phyloP scores from a whole-genome alignment of 345 rosid genomes.

The Noccaea caerulescens region DNA sequence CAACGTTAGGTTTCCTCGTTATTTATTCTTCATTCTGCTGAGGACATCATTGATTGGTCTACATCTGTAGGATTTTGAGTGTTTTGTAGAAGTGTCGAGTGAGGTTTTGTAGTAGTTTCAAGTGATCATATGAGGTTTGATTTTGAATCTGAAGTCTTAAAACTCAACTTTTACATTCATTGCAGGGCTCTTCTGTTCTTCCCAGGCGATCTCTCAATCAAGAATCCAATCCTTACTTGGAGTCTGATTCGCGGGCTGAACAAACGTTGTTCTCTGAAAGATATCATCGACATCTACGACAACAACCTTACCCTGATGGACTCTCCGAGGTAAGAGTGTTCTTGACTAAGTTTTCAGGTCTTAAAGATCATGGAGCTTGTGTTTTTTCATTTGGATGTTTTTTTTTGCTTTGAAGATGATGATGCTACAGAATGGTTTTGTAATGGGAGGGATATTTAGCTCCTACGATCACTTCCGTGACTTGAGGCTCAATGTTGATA shows the following conservation, averaged over 20 bases:
- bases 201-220: conserved; percentile 49
- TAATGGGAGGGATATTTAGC: conserved; percentile 46
- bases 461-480: conserved; percentile 45
- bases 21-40: not conserved
- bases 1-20: conserved; percentile 8
- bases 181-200: conserved; percentile 62
- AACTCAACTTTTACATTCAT: conserved; percentile 1
- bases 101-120: conserved; percentile 19
- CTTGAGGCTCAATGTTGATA: conserved; percentile 51
- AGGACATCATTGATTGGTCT: not conserved
- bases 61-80: not conserved
- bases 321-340: conserved; percentile 69
- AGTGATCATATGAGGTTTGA: conserved; percentile 22
- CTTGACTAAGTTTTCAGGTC: not conserved
- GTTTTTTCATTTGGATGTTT: not conserved
- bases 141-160: not conserved
- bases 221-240: conserved; percentile 52
- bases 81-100: conserved; percentile 20
- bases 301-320: conserved; percentile 81
- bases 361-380: conserved; percentile 9
- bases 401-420: conserved; percentile 35
- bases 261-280: conserved; percentile 56
- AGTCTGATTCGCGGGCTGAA: conserved; percentile 54
- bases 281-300: conserved; percentile 68
- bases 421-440: conserved; percentile 47